These are phyloP conservation scores for Clonostachys byssicola DNA, from an alignment of 2,329 filamentous ascomycete genomes.

Conservation along the genomic window DNA sequence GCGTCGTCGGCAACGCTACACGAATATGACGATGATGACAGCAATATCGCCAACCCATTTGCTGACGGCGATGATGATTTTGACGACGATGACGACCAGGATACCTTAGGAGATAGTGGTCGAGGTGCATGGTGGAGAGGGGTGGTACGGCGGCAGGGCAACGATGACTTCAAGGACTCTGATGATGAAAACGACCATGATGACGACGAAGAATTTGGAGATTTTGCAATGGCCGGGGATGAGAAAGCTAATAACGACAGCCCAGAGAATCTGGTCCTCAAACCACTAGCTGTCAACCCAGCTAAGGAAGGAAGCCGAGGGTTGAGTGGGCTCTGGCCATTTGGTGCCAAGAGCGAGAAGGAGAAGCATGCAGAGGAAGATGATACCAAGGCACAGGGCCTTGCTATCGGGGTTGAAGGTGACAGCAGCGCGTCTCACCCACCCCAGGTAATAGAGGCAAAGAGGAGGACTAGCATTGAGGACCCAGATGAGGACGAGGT, in stretches of 20 bases:
- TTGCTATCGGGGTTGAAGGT: conserved; percentile 1
- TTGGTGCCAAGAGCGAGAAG: conserved; percentile 31
- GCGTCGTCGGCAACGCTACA: conserved; percentile 36
- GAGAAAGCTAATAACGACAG: conserved; percentile 20
- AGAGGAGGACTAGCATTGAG: conserved; percentile 53
- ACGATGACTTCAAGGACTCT: conserved; percentile 37
- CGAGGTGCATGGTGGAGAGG: conserved; percentile 46
- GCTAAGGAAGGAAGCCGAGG: conserved; percentile 30
- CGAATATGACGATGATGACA: conserved; percentile 29
- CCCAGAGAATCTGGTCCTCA: conserved; percentile 41
- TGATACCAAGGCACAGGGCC: conserved; percentile 19
- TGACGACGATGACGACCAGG: conserved; percentile 37
- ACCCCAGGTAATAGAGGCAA: conserved; percentile 42
- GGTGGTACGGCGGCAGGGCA: conserved; percentile 29
- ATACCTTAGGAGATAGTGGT: conserved; percentile 16
- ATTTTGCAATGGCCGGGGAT: conserved; percentile 62
- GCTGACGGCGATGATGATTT: conserved; percentile 54
- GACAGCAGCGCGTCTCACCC: not conserved
- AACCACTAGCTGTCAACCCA: conserved; percentile 51
- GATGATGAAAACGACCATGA: conserved; percentile 50
- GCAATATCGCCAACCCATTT: conserved; percentile 38
- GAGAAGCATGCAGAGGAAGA: conserved; percentile 17
- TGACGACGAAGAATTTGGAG: conserved; percentile 63
- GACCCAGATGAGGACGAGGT: conserved; percentile 52
- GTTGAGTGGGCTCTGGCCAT: conserved; percentile 55